Conservation (phyloP, 2,329 filamentous ascomycete genomes). For the Cladosporium austrohemisphaericum region DNA sequence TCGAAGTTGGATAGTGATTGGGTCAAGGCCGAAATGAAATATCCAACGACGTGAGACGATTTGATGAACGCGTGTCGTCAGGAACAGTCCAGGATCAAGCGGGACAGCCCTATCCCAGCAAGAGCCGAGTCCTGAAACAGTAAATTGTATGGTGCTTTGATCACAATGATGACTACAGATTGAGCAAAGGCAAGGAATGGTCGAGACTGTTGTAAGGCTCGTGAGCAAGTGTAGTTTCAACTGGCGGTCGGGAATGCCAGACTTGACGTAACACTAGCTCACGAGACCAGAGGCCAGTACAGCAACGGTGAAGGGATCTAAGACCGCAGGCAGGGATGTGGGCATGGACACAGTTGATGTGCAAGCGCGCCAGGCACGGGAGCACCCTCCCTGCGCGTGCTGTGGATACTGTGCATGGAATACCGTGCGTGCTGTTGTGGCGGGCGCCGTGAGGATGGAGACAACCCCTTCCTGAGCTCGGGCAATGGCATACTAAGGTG, state of each 20-base stretch:
- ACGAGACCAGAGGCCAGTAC: slow-evolving; percentile 20
- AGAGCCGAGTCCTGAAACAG: slow-evolving; percentile 12
- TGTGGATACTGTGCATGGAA: slow-evolving; percentile 24
- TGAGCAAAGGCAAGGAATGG: slow-evolving; percentile 10
- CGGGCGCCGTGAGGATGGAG: slow-evolving; percentile 22
- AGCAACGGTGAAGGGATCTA: slow-evolving; percentile 19
- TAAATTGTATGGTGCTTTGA: slow-evolving; percentile 7
- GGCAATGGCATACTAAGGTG: slow-evolving; percentile 28
- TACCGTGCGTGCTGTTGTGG: slow-evolving; percentile 22
- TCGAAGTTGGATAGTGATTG: slow-evolving; percentile 5
- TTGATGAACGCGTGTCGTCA: slow-evolving; percentile 16
- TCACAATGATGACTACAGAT: slow-evolving; percentile 1
- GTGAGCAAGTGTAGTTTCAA: slow-evolving; percentile 23
- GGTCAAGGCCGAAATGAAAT: slow-evolving; percentile 11
- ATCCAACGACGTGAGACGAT: slow-evolving; percentile 14
- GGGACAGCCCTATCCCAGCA: slow-evolving; percentile 13
- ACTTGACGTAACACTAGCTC: slow-evolving; percentile 26
- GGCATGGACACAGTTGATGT: slow-evolving; percentile 13
- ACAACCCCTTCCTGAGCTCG: slow-evolving; percentile 15
- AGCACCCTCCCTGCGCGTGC: slow-evolving; percentile 18
- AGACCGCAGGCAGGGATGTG: slow-evolving; percentile 7
- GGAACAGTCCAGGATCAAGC: slow-evolving; percentile 14
- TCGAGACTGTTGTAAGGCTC: slow-evolving; percentile 13
- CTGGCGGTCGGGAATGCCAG: slow-evolving; percentile 24
- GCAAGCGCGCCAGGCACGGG: slow-evolving; percentile 28